phyloP scores from a whole-genome alignment of 768 basidiomycete species.

The Termitomyces sp. region DNA sequence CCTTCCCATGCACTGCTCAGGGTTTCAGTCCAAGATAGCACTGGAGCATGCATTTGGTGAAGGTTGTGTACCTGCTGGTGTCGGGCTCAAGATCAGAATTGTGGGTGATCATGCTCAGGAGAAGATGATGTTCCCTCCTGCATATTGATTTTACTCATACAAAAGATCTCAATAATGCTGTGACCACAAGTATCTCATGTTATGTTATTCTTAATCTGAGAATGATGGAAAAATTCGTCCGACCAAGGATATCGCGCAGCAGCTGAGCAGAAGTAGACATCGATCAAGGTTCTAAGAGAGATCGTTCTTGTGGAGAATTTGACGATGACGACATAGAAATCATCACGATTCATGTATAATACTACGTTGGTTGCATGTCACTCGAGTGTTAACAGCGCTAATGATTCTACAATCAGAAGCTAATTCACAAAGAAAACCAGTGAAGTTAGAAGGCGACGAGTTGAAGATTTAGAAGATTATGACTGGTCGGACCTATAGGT shows the following conservation, averaged over 20 bases:
- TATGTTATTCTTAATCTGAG: neutral
- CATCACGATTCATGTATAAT: neutral
- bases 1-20: constrained; percentile 83
- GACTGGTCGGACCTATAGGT: too few species aligned
- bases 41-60: constrained; percentile 67
- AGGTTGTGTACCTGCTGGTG: constrained; percentile 73
- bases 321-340: neutral
- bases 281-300: too few species aligned
- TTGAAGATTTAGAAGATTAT: neutral
- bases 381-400: neutral
- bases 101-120: constrained; percentile 43
- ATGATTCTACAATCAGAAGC: neutral
- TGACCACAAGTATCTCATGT: neutral
- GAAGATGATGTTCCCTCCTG: constrained; percentile 26
- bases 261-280: neutral
- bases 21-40: constrained; percentile 71
- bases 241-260: neutral
- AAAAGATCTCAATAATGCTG: neutral
- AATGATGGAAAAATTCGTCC: neutral
- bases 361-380: neutral
- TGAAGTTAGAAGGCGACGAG: neutral
- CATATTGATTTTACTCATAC: constrained; percentile 11
- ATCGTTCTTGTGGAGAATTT: too few species aligned
- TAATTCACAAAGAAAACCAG: neutral
- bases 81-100: constrained; percentile 62